Percentiles rank a stretch among this genome's conserved stretches.
Conservation (phyloP, 1,284 basidiomycete genomes). For the Leccinum subrobustum region DNA sequence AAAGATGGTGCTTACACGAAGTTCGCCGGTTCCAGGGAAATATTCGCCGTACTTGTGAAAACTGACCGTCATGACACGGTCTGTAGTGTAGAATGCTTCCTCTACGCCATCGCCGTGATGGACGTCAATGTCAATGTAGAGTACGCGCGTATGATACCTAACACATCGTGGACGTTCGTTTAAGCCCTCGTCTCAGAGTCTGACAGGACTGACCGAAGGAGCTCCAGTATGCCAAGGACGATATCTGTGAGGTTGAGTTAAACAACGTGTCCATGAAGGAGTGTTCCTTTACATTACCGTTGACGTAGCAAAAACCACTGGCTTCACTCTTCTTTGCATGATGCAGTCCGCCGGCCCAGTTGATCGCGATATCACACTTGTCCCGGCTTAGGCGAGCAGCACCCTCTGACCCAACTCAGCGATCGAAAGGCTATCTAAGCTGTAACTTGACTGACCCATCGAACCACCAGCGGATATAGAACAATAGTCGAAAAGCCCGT, state of each 20-base stretch:
- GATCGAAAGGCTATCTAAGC: constrained; percentile 6
- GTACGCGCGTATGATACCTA: constrained; percentile 91
- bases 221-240: constrained; percentile 94
- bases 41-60: constrained; percentile 99
- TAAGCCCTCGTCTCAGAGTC: neutral
- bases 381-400: constrained; percentile 93
- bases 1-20: constrained; percentile 59
- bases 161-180: neutral
- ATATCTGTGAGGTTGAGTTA: constrained; percentile 63
- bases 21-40: constrained; percentile 97
- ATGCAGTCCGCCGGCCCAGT: constrained; percentile 98
- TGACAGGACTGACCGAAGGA: constrained; percentile 64
- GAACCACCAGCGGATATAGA: constrained; percentile 98
- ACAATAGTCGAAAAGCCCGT: constrained; percentile 97
- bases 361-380: constrained; percentile 98
- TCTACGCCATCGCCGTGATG: constrained; percentile 99
- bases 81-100: constrained; percentile 99
- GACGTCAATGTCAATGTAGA: constrained; percentile 99
- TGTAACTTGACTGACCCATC: constrained; percentile 70
- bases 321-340: constrained; percentile 99
- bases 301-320: constrained; percentile 98
- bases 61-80: constrained; percentile 97
- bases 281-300: constrained; percentile 55
- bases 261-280: neutral
- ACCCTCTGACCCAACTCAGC: constrained; percentile 65